A percentile compares a stretch with the other conserved stretches of the same genome.
Conservation (phyloP, 2,329 filamentous ascomycete species). For the Hymenoscyphus albidus region DNA sequence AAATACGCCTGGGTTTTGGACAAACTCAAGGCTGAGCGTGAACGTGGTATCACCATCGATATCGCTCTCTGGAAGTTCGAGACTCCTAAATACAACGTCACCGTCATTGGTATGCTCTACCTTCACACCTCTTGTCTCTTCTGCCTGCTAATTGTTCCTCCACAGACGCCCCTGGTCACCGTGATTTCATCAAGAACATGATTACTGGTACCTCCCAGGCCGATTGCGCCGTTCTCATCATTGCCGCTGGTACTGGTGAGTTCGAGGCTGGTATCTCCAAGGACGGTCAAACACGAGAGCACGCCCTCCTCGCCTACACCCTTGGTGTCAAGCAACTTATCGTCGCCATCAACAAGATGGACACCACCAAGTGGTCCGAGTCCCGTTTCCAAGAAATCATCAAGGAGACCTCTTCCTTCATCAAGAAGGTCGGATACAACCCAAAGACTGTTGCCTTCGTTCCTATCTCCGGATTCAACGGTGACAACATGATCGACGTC, state of each 20-base stretch:
- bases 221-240: conserved; percentile 99
- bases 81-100: conserved; percentile 96
- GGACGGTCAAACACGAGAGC: conserved; percentile 99
- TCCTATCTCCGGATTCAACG: conserved; percentile 99
- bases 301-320: conserved; percentile 99
- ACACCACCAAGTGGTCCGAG: conserved; percentile 98
- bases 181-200: conserved; percentile 99
- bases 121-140: not conserved
- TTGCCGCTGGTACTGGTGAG: conserved; percentile 99
- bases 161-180: conserved; percentile 92
- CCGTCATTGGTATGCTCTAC: conserved; percentile 76
- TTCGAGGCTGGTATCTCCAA: conserved; percentile 99
- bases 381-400: conserved; percentile 96
- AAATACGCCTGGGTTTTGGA: conserved; percentile 99
- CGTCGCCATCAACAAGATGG: conserved; percentile 99
- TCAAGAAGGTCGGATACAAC: conserved; percentile 99
- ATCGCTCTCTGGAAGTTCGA: conserved; percentile 99
- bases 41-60: conserved; percentile 99
- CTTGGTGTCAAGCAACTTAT: conserved; percentile 99
- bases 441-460: conserved; percentile 98
- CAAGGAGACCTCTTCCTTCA: conserved; percentile 99
- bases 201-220: conserved; percentile 99
- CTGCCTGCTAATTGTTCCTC: conserved; percentile 11
- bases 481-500: conserved; percentile 96
- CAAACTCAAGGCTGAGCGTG: conserved; percentile 99